Evolutionary conservation across 1,139 yeast species (phyloP).

Genomic region (Lizanozyma gosingica): DNA sequence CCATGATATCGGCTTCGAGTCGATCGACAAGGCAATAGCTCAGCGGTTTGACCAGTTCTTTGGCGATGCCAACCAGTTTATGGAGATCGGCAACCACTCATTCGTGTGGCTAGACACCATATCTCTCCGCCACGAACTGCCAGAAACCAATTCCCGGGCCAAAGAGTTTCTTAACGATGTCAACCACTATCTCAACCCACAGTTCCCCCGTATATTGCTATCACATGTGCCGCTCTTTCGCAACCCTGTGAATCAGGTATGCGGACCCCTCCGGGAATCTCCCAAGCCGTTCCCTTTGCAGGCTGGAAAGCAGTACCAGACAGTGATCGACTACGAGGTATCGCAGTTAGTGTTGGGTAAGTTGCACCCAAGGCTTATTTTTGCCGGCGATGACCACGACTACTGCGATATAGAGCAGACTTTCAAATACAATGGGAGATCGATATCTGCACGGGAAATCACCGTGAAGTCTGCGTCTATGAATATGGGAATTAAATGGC

Average conservation of each 20-base stretch:
- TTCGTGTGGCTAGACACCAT: constrained; percentile 74
- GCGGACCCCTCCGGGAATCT: constrained; percentile 69
- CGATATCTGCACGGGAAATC: constrained; percentile 51
- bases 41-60: constrained; percentile 62
- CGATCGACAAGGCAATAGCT: constrained; percentile 42
- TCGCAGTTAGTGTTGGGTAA: constrained; percentile 47
- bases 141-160: constrained; percentile 15
- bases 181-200: constrained; percentile 13
- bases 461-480: constrained; percentile 85
- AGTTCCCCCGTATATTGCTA: constrained; percentile 58
- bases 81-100: constrained; percentile 65
- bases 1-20: constrained; percentile 92
- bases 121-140: constrained; percentile 47
- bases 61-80: constrained; percentile 56
- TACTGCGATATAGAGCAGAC: constrained; percentile 73
- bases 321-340: constrained; percentile 53
- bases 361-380: constrained; percentile 57
- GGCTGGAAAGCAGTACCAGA: constrained; percentile 73
- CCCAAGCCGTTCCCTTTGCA: constrained; percentile 51
- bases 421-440: constrained; percentile 24
- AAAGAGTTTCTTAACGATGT: constrained; percentile 18
- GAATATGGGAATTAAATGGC: constrained; percentile 82
- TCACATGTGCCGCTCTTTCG: constrained; percentile 77
- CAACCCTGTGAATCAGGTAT: constrained; percentile 38
- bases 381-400: constrained; percentile 96